These are phyloP conservation scores for Penicillium diatomitis DNA, from an alignment of 495 filamentous ascomycete genomes.

Conservation along the genomic window DNA sequence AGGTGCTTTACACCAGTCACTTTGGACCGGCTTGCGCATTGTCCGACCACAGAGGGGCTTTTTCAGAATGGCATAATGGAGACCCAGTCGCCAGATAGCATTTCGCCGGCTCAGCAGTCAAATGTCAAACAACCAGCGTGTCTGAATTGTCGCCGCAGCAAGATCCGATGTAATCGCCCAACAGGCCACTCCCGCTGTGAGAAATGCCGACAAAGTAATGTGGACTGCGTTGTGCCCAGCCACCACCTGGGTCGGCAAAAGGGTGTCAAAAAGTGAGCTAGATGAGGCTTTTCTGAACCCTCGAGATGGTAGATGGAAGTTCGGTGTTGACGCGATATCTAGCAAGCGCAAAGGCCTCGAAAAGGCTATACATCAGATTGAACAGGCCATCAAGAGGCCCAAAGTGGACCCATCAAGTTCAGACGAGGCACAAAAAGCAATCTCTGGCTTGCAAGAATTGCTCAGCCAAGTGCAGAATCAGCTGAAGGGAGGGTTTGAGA, in stretches of 20 bases:
- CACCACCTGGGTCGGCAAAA: conserved; percentile 65
- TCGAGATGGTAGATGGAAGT: not conserved
- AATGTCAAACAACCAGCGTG: conserved; percentile 48
- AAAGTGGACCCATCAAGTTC: conserved; percentile 37
- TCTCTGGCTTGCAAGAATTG: conserved; percentile 47
- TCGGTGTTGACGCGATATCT: conserved; percentile 2
- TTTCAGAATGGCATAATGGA: conserved; percentile 6
- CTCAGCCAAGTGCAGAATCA: conserved; percentile 39
- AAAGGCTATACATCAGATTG: conserved; percentile 64
- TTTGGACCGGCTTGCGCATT: no score
- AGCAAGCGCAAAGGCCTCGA: conserved; percentile 67
- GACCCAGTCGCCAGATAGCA: not conserved
- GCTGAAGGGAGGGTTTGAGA: conserved; percentile 18
- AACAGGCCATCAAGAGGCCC: conserved; percentile 59
- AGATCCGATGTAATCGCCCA: conserved; percentile 54
- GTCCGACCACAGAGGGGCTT: no score
- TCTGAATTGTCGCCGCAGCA: conserved; percentile 57
- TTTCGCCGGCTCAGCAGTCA: not conserved
- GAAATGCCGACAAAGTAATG: conserved; percentile 48
- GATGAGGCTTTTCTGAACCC: not conserved
- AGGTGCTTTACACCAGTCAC: no score
- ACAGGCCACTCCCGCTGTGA: conserved; percentile 44
- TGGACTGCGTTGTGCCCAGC: conserved; percentile 55
- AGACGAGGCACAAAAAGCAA: conserved; percentile 43
- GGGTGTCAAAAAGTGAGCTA: conserved; percentile 61